A percentile compares a stretch with the other conserved stretches of the same genome.
These are phyloP conservation scores for Fusarium circinatum DNA, from an alignment of 2,329 filamentous ascomycete species.

Conservation along the genomic window DNA sequence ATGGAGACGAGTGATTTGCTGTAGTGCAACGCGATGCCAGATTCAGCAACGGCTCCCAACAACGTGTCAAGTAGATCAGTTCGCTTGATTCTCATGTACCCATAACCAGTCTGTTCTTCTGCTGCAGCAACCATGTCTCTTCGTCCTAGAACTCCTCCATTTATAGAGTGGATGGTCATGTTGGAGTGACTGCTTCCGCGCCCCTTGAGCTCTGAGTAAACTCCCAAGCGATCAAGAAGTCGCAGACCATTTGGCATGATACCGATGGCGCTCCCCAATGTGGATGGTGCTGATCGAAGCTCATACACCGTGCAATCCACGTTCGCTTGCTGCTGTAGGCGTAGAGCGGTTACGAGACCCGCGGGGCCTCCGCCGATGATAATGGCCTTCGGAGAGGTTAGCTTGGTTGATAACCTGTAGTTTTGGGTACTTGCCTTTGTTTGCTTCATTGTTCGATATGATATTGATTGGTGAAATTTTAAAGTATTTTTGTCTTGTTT, in stretches of 20 bases:
- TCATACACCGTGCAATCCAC: background rate
- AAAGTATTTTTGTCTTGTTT: background rate
- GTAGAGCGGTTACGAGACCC: background rate
- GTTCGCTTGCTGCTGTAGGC: background rate
- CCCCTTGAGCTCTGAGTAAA: background rate
- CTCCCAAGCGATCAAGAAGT: background rate
- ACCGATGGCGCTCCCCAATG: background rate
- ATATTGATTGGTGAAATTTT: background rate
- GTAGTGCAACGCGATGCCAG: background rate
- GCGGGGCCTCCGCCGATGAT: background rate
- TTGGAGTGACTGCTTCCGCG: background rate
- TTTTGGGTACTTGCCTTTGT: background rate
- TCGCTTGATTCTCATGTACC: constrained; percentile 1
- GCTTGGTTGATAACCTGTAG: background rate
- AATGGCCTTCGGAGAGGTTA: background rate
- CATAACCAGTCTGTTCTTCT: background rate
- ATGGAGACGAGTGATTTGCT: background rate
- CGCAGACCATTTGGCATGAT: constrained; percentile 2
- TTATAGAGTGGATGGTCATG: background rate
- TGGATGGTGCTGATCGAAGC: background rate
- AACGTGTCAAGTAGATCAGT: background rate
- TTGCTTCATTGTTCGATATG: background rate
- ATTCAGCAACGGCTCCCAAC: background rate
- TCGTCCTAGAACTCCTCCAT: background rate
- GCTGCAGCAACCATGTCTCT: background rate